Conservation (phyloP, 2,329 filamentous ascomycete genomes). For the Neofusicoccum cordaticola region DNA sequence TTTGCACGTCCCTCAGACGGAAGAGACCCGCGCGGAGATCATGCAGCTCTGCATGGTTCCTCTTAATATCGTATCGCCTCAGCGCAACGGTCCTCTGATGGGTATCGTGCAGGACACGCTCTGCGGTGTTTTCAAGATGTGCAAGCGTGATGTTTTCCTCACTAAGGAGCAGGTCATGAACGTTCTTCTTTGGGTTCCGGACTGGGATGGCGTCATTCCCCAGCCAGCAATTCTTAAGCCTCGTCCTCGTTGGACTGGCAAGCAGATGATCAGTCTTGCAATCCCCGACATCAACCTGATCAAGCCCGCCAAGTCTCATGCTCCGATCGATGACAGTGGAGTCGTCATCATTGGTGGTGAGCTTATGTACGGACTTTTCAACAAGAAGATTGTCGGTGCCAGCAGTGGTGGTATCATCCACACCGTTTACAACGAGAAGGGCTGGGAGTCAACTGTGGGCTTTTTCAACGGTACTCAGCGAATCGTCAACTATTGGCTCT, state of each 20-base stretch:
- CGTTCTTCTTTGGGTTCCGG: slow-evolving; percentile 92
- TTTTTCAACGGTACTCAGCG: slow-evolving; percentile 96
- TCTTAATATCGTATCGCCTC: slow-evolving; percentile 95
- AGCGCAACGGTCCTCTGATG: slow-evolving; percentile 96
- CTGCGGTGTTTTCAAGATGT: slow-evolving; percentile 95
- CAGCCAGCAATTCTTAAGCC: slow-evolving; percentile 93
- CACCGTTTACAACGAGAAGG: slow-evolving; percentile 93
- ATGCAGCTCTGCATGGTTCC: slow-evolving; percentile 96
- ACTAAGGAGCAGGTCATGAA: slow-evolving; percentile 93
- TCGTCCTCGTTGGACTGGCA: slow-evolving; percentile 91
- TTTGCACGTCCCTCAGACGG: slow-evolving; percentile 95
- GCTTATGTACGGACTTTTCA: slow-evolving; percentile 84
- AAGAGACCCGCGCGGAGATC: slow-evolving; percentile 94
- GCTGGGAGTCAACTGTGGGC: slow-evolving; percentile 77
- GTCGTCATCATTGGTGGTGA: slow-evolving; percentile 82
- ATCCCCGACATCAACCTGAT: slow-evolving; percentile 77
- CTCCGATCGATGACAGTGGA: slow-evolving; percentile 71
- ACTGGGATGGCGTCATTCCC: slow-evolving; percentile 95
- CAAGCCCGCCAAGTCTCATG: slow-evolving; percentile 21
- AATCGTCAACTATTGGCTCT: slow-evolving; percentile 94
- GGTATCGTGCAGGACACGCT: slow-evolving; percentile 98
- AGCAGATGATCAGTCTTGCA: slow-evolving; percentile 93
- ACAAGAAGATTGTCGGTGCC: slow-evolving; percentile 93
- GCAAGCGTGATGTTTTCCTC: slow-evolving; percentile 85
- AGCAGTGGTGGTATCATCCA: slow-evolving; percentile 88